Percentiles rank a stretch among this genome's conserved stretches.
Conservation (phyloP, 2,329 filamentous ascomycete species). For the Septoria linicola region DNA sequence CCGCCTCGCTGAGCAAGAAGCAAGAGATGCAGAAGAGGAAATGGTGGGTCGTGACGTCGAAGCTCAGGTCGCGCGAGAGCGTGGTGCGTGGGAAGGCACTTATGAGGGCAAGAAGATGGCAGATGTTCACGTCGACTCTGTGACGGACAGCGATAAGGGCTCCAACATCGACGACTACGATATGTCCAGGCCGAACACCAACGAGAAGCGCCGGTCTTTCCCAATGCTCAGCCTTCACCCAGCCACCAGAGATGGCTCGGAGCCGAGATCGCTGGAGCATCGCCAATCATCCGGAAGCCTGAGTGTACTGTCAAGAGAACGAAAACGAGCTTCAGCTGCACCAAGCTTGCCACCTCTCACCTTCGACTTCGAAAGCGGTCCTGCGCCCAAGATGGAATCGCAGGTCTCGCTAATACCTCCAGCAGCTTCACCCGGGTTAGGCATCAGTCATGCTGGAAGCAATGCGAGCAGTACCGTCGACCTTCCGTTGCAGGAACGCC, state of each 20-base stretch:
- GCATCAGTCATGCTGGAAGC: conserved; percentile 9
- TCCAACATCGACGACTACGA: conserved; percentile 12
- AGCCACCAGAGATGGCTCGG: conserved; percentile 2
- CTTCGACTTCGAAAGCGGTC: conserved; percentile 6
- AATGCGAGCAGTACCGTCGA: conserved; percentile 1
- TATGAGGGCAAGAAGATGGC: conserved; percentile 57
- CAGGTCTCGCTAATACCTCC: neutral
- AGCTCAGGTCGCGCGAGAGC: conserved; percentile 60
- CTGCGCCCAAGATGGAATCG: neutral
- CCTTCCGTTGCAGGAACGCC: conserved; percentile 8
- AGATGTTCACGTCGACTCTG: conserved; percentile 51
- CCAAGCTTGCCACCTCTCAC: conserved; percentile 15
- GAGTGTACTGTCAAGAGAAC: conserved; percentile 1
- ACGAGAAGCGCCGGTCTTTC: conserved; percentile 18
- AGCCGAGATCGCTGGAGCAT: neutral
- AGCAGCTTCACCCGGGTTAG: conserved; percentile 16
- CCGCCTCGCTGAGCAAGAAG: conserved; percentile 55
- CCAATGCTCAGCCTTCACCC: conserved; percentile 11
- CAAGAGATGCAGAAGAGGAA: conserved; percentile 65
- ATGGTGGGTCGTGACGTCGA: conserved; percentile 65
- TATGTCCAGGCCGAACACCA: conserved; percentile 2
- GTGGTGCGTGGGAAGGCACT: conserved; percentile 70
- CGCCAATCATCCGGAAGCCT: conserved; percentile 12
- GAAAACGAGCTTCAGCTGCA: conserved; percentile 15
- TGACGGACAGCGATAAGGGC: conserved; percentile 30